Base-by-base conservation (phyloP, 257 asterid genomes). In the Nicotiana otophora region DNA sequence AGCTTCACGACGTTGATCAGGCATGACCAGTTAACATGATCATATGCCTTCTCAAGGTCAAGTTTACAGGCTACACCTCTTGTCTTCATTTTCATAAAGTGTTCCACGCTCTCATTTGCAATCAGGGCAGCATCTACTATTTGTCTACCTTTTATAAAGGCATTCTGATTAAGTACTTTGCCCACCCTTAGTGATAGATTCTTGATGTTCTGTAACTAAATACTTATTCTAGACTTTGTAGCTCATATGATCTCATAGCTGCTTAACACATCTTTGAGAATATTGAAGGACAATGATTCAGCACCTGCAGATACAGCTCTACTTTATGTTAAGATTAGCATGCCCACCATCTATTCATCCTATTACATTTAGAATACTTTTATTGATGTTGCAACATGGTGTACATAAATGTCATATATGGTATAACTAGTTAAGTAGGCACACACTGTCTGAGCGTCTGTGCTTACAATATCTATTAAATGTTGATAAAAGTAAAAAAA, bases 221-320 rank as follows among this genome's bases (percentile, higher is more conserved):
- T 42, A 42, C 51, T 42, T 42, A 42, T 42, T 42, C 51, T 42
- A 42, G 51, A 42, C 51, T 42, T 42, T 42, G 10, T 42, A 42
- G 51, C 51, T 42, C 51, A 42, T 42, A 9, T 9, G 51, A 42
- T 55, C 61, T 55, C 19, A 75, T 87, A 89, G 86, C 87, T 94
- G 83, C 92, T 96, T 64, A 81, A 88, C 69, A 57, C 76, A 81
- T 85, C 85, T 77, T 17, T 78, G 83, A 88, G 86, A 86, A 78
- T 85, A 75, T 88, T 87, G 63, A 84, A 83, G 83, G 93, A 83
- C 83, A 88, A 84, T 58, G 87, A 88, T 83, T 66, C 68, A 77
- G 86, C 82, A 48, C 81, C 86, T 55, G 81, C 88, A 53, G 88
- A 90, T 83, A 86, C 93, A 88, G 95, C 97, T 94, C 89, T 85